Evolutionary conservation across 257 asterid species (phyloP).

Genomic region (Ilex asprella): DNA sequence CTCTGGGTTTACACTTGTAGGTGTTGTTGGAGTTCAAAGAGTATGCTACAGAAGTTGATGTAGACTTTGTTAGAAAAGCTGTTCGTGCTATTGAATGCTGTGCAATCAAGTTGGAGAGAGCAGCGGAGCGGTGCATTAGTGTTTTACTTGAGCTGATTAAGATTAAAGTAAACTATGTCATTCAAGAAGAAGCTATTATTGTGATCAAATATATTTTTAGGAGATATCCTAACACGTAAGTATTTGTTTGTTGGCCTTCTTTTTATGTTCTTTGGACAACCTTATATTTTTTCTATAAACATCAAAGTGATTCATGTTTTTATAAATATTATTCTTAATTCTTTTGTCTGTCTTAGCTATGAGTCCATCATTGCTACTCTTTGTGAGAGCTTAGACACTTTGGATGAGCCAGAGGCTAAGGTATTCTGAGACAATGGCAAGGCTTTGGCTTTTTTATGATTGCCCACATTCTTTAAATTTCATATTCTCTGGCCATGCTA

Average conservation of each 20-base stretch:
- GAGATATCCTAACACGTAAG: slow-evolving; percentile 99
- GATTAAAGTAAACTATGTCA: slow-evolving; percentile 98
- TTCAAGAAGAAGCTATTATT: slow-evolving; percentile 99
- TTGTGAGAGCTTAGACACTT: slow-evolving; percentile 94
- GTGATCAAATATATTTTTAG: slow-evolving; percentile 97
- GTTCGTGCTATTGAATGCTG: slow-evolving; percentile 99
- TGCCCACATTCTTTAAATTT: neutral
- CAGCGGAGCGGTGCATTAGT: slow-evolving; percentile 98
- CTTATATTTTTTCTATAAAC: no score
- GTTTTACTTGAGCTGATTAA: slow-evolving; percentile 98
- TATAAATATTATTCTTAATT: slow-evolving; percentile 1
- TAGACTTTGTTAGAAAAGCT: slow-evolving; percentile 97
- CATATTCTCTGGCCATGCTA: neutral
- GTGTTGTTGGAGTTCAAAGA: slow-evolving; percentile 96
- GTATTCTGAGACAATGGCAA: slow-evolving; percentile 25
- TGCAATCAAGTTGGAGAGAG: slow-evolving; percentile 99
- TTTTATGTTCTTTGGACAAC: no score
- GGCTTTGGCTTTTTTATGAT: neutral
- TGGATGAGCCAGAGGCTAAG: slow-evolving; percentile 99
- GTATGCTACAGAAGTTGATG: slow-evolving; percentile 99
- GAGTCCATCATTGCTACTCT: slow-evolving; percentile 98
- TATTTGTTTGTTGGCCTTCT: slow-evolving; percentile 7
- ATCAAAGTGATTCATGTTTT: neutral
- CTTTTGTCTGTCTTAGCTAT: slow-evolving; percentile 39
- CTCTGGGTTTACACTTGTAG: slow-evolving; percentile 30